Evolutionary conservation across 257 asterid species (phyloP).

Genomic region (Jacaranda copaia): DNA sequence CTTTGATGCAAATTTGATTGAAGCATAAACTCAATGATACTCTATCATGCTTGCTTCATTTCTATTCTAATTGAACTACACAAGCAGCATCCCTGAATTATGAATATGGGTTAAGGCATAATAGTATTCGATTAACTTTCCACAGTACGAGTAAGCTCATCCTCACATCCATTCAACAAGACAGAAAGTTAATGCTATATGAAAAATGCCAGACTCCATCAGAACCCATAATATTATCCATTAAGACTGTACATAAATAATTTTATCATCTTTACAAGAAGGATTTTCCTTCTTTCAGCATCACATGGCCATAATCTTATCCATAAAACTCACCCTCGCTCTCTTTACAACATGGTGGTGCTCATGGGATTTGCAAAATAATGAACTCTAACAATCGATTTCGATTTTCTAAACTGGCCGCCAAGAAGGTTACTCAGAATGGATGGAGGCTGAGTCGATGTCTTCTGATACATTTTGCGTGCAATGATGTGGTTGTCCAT

Average conservation of each 20-base stretch:
- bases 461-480: slow-evolving; percentile 65
- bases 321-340: background rate
- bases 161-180: no score
- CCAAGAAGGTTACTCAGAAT: slow-evolving; percentile 66
- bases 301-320: background rate
- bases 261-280: slow-evolving; percentile 19
- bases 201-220: background rate
- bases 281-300: background rate
- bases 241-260: background rate
- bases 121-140: no score
- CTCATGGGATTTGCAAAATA: slow-evolving; percentile 84
- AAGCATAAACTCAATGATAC: background rate
- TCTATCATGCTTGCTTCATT: background rate
- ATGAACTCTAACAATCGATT: slow-evolving; percentile 58
- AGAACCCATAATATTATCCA: background rate
- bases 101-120: no score
- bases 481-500: slow-evolving; percentile 69
- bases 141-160: no score
- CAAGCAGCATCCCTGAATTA: no score
- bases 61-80: no score
- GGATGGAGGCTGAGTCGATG: slow-evolving; percentile 63
- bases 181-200: no score
- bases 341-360: slow-evolving; percentile 57
- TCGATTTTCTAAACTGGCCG: slow-evolving; percentile 49
- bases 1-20: background rate